Conservation (phyloP, 2,329 filamentous ascomycete species). For the Xylaria hypoxylon region DNA sequence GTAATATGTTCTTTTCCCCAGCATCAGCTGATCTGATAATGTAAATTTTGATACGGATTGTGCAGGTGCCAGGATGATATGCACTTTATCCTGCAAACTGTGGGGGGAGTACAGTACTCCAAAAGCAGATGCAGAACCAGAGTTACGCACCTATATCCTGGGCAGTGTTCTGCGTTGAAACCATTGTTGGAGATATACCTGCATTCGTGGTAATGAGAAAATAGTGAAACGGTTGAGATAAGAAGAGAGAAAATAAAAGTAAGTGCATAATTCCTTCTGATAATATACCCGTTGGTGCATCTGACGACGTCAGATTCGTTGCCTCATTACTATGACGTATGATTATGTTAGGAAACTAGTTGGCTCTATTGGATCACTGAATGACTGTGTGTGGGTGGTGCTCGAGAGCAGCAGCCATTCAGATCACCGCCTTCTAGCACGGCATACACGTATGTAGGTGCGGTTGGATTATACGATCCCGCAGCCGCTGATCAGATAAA, state of each 20-base stretch:
- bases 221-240: not conserved
- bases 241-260: not conserved
- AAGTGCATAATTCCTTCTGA: not conserved
- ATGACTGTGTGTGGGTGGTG: constrained; percentile 12
- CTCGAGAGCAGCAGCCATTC: constrained; percentile 13
- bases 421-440: not conserved
- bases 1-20: constrained; percentile 16
- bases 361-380: not conserved
- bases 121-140: constrained; percentile 19
- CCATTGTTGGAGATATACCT: constrained; percentile 18
- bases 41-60: constrained; percentile 24
- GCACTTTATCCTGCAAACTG: constrained; percentile 21
- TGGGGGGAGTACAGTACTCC: constrained; percentile 21
- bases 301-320: constrained; percentile 6
- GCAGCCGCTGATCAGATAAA: constrained; percentile 7
- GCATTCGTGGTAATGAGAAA: not conserved
- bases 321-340: constrained; percentile 22
- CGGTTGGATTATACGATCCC: constrained; percentile 2
- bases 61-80: constrained; percentile 25
- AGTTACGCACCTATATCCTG: constrained; percentile 24
- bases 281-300: constrained; percentile 11
- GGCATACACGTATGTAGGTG: constrained; percentile 1
- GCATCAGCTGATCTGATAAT: constrained; percentile 25
- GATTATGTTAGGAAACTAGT: constrained; percentile 1
- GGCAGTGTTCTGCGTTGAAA: constrained; percentile 12